Evolutionary conservation across 208 protist genomes (phyloP).

Genomic region (Acanthamoeba divionensis): DNA sequence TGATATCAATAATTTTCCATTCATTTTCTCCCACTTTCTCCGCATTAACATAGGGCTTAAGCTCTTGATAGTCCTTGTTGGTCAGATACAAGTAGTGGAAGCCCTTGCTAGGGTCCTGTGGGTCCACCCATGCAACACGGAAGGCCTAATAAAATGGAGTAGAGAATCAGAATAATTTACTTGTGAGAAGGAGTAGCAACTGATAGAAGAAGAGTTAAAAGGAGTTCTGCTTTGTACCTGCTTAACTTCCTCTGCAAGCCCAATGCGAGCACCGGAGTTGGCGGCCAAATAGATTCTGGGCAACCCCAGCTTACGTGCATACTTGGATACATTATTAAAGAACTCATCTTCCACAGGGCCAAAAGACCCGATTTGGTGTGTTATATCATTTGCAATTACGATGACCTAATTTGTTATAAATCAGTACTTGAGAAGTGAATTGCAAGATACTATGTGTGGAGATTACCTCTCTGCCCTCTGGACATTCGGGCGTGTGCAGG

Average conservation of each 20-base stretch:
- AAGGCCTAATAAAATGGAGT: slow-evolving; percentile 68
- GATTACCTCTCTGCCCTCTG: slow-evolving; percentile 81
- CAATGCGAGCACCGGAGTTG: slow-evolving; percentile 96
- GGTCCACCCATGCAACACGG: slow-evolving; percentile 87
- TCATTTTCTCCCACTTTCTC: slow-evolving; percentile 70
- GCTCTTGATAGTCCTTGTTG: slow-evolving; percentile 83
- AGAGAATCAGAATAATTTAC: not conserved
- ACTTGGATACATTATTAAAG: slow-evolving; percentile 86
- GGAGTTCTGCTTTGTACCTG: slow-evolving; percentile 58
- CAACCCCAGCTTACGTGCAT: slow-evolving; percentile 85
- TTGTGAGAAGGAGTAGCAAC: not conserved
- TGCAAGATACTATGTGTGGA: no score
- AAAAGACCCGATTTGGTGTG: slow-evolving; percentile 94
- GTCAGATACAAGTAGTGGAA: slow-evolving; percentile 94
- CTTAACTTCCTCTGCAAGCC: slow-evolving; percentile 91
- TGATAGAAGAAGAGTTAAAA: no score
- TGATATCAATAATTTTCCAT: slow-evolving; percentile 90
- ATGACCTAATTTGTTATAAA: no score
- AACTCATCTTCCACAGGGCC: slow-evolving; percentile 91
- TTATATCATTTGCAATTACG: slow-evolving; percentile 98
- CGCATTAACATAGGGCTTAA: slow-evolving; percentile 64
- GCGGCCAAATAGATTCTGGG: slow-evolving; percentile 95
- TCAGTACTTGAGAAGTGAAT: no score
- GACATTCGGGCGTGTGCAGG: slow-evolving; percentile 88
- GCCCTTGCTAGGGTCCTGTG: slow-evolving; percentile 76